Evolutionary conservation across 306 rosid genomes (phyloP), one percentile per base, ranked within the genome.

Genomic region (Adenanthera pavonina): DNA sequence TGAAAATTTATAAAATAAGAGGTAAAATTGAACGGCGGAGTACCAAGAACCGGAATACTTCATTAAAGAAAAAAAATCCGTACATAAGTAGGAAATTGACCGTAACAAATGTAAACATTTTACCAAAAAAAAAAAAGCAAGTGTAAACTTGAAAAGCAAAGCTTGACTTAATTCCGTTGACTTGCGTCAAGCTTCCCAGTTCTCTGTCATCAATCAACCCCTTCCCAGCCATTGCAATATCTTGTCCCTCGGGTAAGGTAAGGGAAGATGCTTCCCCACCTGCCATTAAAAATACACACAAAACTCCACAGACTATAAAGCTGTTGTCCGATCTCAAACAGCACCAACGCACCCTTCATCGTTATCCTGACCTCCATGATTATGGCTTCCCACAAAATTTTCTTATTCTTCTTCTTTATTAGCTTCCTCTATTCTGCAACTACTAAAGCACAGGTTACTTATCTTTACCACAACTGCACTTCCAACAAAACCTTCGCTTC

Each of bases 401-500:
- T 71, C 3, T 46, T 65, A 17, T 3, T 80, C 59, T 53, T 79
- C 16, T 67, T 77, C 60, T 40, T 85, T 3, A 6, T 64, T 0
- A 46, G 0, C 61, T 70, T 71, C 74, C 59, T 81, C 41, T 1
- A 25, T 38, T 30, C n/a, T 44, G 8, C 81, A 33, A 57, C 69
- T 0, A 48, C 69, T 0, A 10, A 59, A 68, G 85, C 85, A 4
- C 73, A 14, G 1, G 70, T 76, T 0, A 41, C 38, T 49, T 12
- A 15, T 16, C 78, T 81, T 7, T 0, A 2, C 57, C 40, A 44
- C 8, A 1, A 6, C 15, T 83, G 86, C 57, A 34, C 76, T n/a
- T 15, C 1, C 57, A 56, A 56, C 67, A 7, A 0, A 66, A 78
- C 76, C 66, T 74, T 74, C 72, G 40, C 80, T 0, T 16, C 88